Base-by-base conservation (phyloP, 805 yeast genomes). In the Tetrapisispora pingtungensis region DNA sequence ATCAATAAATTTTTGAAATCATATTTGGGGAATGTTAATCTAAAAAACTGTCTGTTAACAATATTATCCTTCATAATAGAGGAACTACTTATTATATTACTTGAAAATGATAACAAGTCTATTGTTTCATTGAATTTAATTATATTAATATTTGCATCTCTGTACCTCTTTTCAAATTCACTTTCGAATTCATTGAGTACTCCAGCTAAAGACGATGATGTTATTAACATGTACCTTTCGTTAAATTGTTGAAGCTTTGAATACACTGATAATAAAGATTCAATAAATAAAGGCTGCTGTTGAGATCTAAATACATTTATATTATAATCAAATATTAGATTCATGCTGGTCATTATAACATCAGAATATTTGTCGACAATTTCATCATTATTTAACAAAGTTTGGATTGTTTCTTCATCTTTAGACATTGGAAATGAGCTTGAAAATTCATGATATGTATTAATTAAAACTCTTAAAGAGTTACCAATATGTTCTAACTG, bases 111-210 rank as follows among this genome's bases (percentile, higher is more conserved):
- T 20, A 54, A 24, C 14, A 61, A 41, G 40, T 57, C 59, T 19
- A 46, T 49, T 1, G 59, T 63, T 31, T 50, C 42, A 27, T 57
- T 59, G 36, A 53, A 53, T 24, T 47, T 48, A 24, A 55, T 40
- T 2, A 39, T 19, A 10, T 45, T 42, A 17, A 38, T 36, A 33
- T 52, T 46, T n/a, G 40, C 30, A 10, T 38, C 43, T 28, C 43
- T 47, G 43, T 52, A 55, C 13, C 27, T 38, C 7, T 39, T 33
- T 19, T 31, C 34, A 35, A 53, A 54, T n/a, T 43, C 36, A 15
- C 40, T 17, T 28, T 49, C 8, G 24, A 40, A 24, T 12, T 26
- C n/a, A 15, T 24, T 12, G 13, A 33, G 15, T 5, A 15, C 3
- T 6, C 12, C 2, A 2, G 15, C 8, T 13, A 37, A n/a, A n/a